A percentile compares a stretch with the other conserved stretches of the same genome.
phyloP scores from a whole-genome alignment of 2,329 filamentous ascomycete species.

The Hypoxylon rubiginosum region DNA sequence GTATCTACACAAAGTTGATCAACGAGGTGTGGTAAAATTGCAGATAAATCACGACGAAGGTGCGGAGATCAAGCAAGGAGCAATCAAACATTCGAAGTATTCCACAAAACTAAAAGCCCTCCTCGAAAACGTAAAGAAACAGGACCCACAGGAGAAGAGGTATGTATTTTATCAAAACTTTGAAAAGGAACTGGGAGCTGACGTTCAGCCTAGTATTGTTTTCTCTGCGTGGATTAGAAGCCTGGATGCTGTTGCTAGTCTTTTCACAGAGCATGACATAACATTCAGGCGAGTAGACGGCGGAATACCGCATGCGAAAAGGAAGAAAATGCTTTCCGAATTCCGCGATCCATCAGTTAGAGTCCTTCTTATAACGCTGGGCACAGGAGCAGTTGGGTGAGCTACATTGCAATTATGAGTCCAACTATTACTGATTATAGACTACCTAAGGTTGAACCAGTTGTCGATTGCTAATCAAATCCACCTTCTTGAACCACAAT shows the following conservation, averaged over 20 bases:
- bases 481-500: conserved; percentile 52
- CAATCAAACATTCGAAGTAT: background rate
- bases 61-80: background rate
- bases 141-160: conserved; percentile 44
- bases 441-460: conserved; percentile 42
- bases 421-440: background rate
- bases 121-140: conserved; percentile 40
- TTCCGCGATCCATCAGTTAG: conserved; percentile 45
- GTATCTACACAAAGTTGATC: background rate
- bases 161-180: background rate
- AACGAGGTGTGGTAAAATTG: background rate
- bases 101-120: conserved; percentile 45
- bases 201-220: conserved; percentile 46
- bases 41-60: background rate
- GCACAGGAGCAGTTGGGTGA: conserved; percentile 53
- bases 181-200: background rate
- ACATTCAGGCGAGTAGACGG: conserved; percentile 50
- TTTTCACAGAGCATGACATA: conserved; percentile 44
- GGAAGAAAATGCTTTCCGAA: conserved; percentile 40
- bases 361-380: conserved; percentile 51
- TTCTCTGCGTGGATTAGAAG: conserved; percentile 55
- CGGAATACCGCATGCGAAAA: conserved; percentile 37
- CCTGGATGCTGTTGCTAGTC: conserved; percentile 47
- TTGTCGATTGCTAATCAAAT: conserved; percentile 49
- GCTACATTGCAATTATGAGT: background rate